These are phyloP conservation scores for Fraxinus cuspidata DNA, from an alignment of 257 asterid genomes.

Conservation along the genomic window DNA sequence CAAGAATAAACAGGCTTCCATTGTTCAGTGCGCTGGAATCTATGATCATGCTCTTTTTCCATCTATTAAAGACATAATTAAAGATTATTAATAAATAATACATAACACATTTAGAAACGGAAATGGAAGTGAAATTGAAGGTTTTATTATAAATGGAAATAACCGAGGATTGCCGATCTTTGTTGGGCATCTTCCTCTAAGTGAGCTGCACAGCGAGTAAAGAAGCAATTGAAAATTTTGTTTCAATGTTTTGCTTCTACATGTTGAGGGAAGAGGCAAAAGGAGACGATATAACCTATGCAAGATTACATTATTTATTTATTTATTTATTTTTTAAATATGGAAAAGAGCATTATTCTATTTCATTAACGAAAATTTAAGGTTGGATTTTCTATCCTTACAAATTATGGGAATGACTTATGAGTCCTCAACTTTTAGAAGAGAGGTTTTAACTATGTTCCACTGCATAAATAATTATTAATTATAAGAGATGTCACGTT, in stretches of 20 bases:
- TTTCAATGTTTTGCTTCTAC: neutral
- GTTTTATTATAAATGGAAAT: neutral
- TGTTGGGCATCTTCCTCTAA: neutral
- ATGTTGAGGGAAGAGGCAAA: neutral
- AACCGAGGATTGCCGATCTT: neutral
- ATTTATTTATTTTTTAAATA: too few species aligned
- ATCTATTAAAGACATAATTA: neutral
- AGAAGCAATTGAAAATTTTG: neutral
- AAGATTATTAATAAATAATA: neutral
- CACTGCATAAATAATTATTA: too few species aligned
- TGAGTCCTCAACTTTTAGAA: too few species aligned
- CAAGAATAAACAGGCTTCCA: constrained; percentile 8
- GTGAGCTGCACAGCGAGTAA: neutral
- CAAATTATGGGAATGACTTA: too few species aligned
- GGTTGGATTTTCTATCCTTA: too few species aligned
- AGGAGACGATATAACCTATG: neutral
- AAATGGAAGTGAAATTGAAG: neutral
- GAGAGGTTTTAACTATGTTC: too few species aligned
- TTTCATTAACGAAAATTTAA: too few species aligned
- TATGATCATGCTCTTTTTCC: constrained; percentile 6
- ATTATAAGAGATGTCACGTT: too few species aligned
- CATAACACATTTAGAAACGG: neutral
- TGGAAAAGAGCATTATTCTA: too few species aligned
- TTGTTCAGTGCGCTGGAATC: constrained; percentile 11
- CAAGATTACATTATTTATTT: neutral